phyloP scores from a whole-genome alignment of 1,139 yeast genomes.

The Yamadazyma pseudoaaseri region DNA sequence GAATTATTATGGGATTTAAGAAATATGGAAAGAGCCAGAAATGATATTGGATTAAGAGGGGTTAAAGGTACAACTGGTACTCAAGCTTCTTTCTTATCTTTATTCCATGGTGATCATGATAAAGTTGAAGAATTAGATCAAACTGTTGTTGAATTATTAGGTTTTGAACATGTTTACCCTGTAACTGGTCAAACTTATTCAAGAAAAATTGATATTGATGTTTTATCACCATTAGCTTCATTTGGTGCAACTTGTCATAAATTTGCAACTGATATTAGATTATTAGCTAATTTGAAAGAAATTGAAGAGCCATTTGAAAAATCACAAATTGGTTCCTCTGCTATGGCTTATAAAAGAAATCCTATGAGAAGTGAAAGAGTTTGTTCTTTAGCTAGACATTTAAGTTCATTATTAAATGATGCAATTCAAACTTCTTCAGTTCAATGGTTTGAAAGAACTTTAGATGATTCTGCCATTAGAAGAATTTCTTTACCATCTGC shows the following conservation, averaged over 20 bases:
- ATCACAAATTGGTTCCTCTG: slow-evolving; percentile 95
- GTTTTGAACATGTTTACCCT: slow-evolving; percentile 93
- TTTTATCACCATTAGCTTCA: slow-evolving; percentile 87
- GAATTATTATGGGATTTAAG: slow-evolving; percentile 97
- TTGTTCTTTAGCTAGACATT: slow-evolving; percentile 93
- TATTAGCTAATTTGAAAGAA: slow-evolving; percentile 95
- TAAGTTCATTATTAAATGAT: slow-evolving; percentile 88
- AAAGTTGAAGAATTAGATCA: slow-evolving; percentile 91
- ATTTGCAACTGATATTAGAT: slow-evolving; percentile 95
- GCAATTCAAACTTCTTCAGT: slow-evolving; percentile 96
- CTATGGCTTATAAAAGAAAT: slow-evolving; percentile 99
- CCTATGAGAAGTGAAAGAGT: slow-evolving; percentile 99
- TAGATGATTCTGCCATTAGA: slow-evolving; percentile 97
- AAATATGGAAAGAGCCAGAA: slow-evolving; percentile 93
- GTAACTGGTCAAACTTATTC: slow-evolving; percentile 98
- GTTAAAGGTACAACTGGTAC: slow-evolving; percentile 99
- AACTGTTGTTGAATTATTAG: slow-evolving; percentile 88
- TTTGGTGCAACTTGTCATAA: slow-evolving; percentile 97
- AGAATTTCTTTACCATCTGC: slow-evolving; percentile 97
- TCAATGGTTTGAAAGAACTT: slow-evolving; percentile 99
- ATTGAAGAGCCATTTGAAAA: slow-evolving; percentile 98
- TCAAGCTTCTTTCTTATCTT: slow-evolving; percentile 91
- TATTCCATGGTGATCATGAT: slow-evolving; percentile 96
- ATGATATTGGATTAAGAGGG: slow-evolving; percentile 95
- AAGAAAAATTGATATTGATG: slow-evolving; percentile 95